Evolutionary conservation across 2,329 filamentous ascomycete species (phyloP).

Genomic region (Fonsecaea monophora): DNA sequence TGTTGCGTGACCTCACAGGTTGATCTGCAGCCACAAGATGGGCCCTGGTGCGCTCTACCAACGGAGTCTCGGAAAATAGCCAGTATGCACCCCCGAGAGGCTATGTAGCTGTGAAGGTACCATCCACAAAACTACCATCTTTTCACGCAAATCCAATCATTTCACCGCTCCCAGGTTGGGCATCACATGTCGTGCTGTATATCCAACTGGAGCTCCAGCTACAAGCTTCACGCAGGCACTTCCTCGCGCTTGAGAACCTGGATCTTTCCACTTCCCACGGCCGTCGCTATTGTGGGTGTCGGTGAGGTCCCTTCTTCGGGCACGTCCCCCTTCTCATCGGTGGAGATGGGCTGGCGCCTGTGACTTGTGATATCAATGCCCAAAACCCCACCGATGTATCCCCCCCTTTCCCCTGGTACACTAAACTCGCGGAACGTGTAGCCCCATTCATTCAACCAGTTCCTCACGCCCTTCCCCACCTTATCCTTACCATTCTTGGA

Average conservation of each 20-base stretch:
- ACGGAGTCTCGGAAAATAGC: not conserved
- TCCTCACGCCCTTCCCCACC: constrained; percentile 89
- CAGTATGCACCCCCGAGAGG: no score
- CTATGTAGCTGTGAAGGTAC: not conserved
- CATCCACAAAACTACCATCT: not conserved
- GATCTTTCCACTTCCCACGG: constrained; percentile 49
- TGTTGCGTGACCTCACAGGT: not conserved
- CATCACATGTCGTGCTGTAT: not conserved
- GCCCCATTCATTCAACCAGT: constrained; percentile 92
- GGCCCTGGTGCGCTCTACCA: not conserved
- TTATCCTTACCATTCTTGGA: constrained; percentile 99
- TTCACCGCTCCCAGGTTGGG: not conserved
- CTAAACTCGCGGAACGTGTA: constrained; percentile 97
- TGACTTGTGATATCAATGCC: constrained; percentile 69
- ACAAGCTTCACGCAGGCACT: constrained; percentile 36
- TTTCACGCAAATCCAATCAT: not conserved
- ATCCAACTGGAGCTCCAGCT: not conserved
- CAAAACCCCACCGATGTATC: constrained; percentile 69
- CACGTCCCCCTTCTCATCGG: constrained; percentile 41
- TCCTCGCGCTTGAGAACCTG: constrained; percentile 55
- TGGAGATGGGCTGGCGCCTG: constrained; percentile 52
- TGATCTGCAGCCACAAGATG: not conserved
- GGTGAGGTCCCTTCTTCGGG: constrained; percentile 39
- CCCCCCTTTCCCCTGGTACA: constrained; percentile 91
- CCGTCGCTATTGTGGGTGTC: constrained; percentile 41